Conservation (phyloP, 1,284 basidiomycete species). For the Rhodotorula sp. region DNA sequence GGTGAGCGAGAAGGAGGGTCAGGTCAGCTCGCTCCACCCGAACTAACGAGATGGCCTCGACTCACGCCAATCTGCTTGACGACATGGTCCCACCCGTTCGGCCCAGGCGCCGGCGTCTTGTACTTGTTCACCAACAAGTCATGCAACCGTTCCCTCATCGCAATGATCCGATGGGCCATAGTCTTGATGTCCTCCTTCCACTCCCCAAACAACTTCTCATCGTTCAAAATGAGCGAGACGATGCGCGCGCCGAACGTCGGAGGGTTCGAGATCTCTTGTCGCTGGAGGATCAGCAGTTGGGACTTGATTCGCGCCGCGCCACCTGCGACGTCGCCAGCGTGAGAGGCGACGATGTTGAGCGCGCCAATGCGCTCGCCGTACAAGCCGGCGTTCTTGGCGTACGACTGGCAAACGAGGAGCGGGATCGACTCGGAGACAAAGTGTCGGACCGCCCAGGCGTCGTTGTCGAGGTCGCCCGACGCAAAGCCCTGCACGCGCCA, state of each 20-base stretch:
- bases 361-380: constrained; percentile 89
- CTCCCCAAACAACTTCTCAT: constrained; percentile 68
- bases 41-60: neutral
- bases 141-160: constrained; percentile 79
- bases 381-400: constrained; percentile 92
- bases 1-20: too few species aligned
- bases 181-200: constrained; percentile 88
- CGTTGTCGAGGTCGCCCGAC: constrained; percentile 79
- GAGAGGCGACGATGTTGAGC: constrained; percentile 64
- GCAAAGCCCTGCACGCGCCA: constrained; percentile 54
- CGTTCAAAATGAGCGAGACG: constrained; percentile 76
- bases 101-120: constrained; percentile 71
- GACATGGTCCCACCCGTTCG: constrained; percentile 76
- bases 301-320: constrained; percentile 71
- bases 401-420: constrained; percentile 88
- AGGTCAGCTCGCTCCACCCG: neutral
- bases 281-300: constrained; percentile 80
- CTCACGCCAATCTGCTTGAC: constrained; percentile 39
- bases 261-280: constrained; percentile 91
- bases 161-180: constrained; percentile 88
- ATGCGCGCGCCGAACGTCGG: constrained; percentile 85
- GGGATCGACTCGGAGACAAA: constrained; percentile 74
- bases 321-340: constrained; percentile 57
- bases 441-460: constrained; percentile 92
- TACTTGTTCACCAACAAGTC: constrained; percentile 74